phyloP scores from a whole-genome alignment of 805 yeast species.

The Groenewaldozyma salmanticensis region DNA sequence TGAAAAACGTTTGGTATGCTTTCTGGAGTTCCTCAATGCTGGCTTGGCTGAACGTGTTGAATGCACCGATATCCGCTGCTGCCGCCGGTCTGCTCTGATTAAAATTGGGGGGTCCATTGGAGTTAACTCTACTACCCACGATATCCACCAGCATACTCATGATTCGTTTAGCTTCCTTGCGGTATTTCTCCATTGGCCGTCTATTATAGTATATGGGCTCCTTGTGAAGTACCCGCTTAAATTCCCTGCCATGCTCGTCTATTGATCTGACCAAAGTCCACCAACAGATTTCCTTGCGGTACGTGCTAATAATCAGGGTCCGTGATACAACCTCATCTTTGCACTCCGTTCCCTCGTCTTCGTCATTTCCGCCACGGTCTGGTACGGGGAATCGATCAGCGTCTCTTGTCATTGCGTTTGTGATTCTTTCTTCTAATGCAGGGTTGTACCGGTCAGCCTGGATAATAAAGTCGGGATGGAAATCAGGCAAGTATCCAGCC shows the following conservation, averaged over 20 bases:
- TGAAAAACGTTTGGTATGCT: not conserved
- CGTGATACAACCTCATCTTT: slow-evolving; percentile 2
- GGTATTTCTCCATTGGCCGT: slow-evolving; percentile 3
- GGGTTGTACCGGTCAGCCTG: slow-evolving; percentile 17
- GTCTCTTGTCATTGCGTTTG: slow-evolving; percentile 16
- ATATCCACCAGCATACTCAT: not conserved
- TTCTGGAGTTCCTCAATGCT: not conserved
- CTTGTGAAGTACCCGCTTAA: slow-evolving; percentile 3
- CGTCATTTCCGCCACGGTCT: not conserved
- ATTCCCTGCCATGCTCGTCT: not conserved
- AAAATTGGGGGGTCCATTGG: not conserved
- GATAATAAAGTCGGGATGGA: slow-evolving; percentile 20
- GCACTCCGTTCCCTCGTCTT: not conserved
- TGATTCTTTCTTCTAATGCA: slow-evolving; percentile 17
- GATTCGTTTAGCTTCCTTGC: not conserved
- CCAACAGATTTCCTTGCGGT: slow-evolving; percentile 12
- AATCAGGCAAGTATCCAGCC: slow-evolving; percentile 18
- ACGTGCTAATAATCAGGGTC: slow-evolving; percentile 11
- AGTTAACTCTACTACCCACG: not conserved
- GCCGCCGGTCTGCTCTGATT: too few relatives aligned
- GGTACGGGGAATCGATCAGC: slow-evolving; percentile 5
- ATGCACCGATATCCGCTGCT: too few relatives aligned
- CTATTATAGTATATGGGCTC: slow-evolving; percentile 3
- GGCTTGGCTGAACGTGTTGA: not conserved
- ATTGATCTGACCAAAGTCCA: slow-evolving; percentile 7